A percentile compares a stretch with the other conserved stretches of the same genome.
phyloP scores from a whole-genome alignment of 2,329 filamentous ascomycete species.

The Trichophyton benhamiae region DNA sequence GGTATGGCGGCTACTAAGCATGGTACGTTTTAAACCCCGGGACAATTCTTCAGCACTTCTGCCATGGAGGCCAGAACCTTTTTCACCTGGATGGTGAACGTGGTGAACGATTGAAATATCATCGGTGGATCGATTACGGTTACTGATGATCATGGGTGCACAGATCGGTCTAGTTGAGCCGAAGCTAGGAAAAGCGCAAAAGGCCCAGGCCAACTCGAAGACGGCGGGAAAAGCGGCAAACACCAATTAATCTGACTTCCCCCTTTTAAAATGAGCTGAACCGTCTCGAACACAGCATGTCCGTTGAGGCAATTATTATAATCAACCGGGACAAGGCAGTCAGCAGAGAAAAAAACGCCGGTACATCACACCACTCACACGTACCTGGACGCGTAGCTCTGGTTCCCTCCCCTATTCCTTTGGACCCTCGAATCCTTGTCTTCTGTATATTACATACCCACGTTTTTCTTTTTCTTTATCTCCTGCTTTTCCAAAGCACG shows the following conservation, averaged over 20 bases:
- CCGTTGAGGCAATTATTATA: background rate
- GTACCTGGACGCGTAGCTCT: background rate
- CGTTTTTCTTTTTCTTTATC: background rate
- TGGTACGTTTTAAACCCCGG: slow-evolving; percentile 11
- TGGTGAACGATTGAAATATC: background rate
- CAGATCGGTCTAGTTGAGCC: slow-evolving; percentile 27
- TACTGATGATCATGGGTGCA: slow-evolving; percentile 6
- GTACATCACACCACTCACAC: background rate
- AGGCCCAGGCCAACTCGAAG: background rate
- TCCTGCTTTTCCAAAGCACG: background rate
- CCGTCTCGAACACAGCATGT: background rate
- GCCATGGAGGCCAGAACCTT: too few relatives aligned
- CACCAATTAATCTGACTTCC: background rate
- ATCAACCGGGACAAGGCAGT: background rate
- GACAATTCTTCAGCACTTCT: background rate
- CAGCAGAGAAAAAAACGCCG: background rate
- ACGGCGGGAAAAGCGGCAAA: background rate
- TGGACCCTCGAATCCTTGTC: background rate
- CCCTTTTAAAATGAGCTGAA: background rate
- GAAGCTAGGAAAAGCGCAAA: slow-evolving; percentile 13
- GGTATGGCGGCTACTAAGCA: slow-evolving; percentile 63
- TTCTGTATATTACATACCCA: slow-evolving; percentile 3
- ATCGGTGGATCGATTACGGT: background rate
- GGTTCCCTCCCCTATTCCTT: background rate
- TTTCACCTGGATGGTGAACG: too few relatives aligned